Evolutionary conservation across 352 stramenopile genomes (phyloP), one percentile per base, ranked within the genome.

Genomic region (Thalassiosira exigua): DNA sequence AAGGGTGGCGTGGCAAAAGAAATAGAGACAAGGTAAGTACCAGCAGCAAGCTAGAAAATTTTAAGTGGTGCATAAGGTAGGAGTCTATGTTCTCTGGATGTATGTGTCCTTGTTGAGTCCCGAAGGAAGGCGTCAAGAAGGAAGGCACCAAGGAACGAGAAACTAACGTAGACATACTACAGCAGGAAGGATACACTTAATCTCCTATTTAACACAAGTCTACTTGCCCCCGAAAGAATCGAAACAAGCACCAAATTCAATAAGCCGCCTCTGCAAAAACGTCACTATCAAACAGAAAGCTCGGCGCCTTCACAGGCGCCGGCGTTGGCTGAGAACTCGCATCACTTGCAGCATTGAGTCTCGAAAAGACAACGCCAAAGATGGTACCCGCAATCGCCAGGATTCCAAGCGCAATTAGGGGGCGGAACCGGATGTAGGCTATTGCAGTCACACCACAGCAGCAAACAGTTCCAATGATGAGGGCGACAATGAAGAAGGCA

Each of bases 1-100:
- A 52, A 44, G 84, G 32, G 79, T 72, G 48, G 52, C 60, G 27
- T 93, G 88, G 85, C 88, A 93, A 57, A 89, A 79, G 41, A 69
- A 67, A 30, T 75, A 70, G 44, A 58, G 39, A 19, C 26, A 14
- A n/a, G n/a, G n/a, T n/a, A n/a, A n/a, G n/a, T n/a, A n/a, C n/a
- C n/a, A n/a, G n/a, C n/a, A n/a, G n/a, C n/a, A n/a, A n/a, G n/a
- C n/a, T n/a, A n/a, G n/a, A n/a, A n/a, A n/a, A n/a, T n/a, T n/a
- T n/a, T n/a, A n/a, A n/a, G n/a, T n/a, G n/a, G n/a, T n/a, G n/a
- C n/a, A n/a, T n/a, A n/a, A n/a, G n/a, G n/a, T n/a, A n/a, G n/a
- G n/a, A n/a, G n/a, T n/a, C n/a, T n/a, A n/a, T n/a, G n/a, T n/a
- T n/a, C n/a, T n/a, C n/a, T n/a, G n/a, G n/a, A n/a, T n/a, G n/a